Conservation (phyloP, 805 yeast species). For the Barnettozyma sucrosica region DNA sequence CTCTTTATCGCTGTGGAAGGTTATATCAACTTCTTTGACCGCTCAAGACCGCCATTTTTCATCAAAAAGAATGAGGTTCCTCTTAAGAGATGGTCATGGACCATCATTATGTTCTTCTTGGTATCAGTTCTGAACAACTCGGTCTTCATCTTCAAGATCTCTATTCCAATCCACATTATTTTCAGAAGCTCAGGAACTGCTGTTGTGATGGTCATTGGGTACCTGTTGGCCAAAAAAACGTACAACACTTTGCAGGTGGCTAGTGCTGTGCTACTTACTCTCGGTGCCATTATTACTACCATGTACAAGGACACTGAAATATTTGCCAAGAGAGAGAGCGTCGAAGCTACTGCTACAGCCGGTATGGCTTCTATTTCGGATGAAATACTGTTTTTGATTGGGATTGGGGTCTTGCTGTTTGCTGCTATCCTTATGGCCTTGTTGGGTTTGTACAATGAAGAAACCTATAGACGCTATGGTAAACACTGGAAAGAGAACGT, state of each 20-base stretch:
- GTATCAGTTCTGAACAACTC: slow-evolving; percentile 49
- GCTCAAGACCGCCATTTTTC: slow-evolving; percentile 25
- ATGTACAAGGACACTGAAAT: slow-evolving; percentile 28
- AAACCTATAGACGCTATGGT: slow-evolving; percentile 43
- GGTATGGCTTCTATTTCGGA: slow-evolving; percentile 8
- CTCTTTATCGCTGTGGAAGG: slow-evolving; percentile 43
- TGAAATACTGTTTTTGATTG: slow-evolving; percentile 21
- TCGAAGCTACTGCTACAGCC: neutral
- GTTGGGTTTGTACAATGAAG: slow-evolving; percentile 55
- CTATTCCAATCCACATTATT: slow-evolving; percentile 62
- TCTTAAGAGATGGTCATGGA: slow-evolving; percentile 34
- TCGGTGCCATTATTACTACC: slow-evolving; percentile 47
- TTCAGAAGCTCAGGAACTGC: slow-evolving; percentile 59
- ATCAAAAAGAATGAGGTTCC: slow-evolving; percentile 37
- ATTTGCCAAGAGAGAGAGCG: slow-evolving; percentile 15
- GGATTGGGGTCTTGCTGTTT: slow-evolving; percentile 34
- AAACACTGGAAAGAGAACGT: slow-evolving; percentile 60
- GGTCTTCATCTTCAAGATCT: slow-evolving; percentile 49
- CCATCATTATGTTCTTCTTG: slow-evolving; percentile 44
- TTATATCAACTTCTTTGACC: slow-evolving; percentile 30
- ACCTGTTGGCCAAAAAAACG: slow-evolving; percentile 35
- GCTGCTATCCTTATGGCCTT: slow-evolving; percentile 49
- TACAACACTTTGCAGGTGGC: slow-evolving; percentile 41
- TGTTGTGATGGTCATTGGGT: slow-evolving; percentile 52
- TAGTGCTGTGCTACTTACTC: slow-evolving; percentile 44